phyloP scores from a whole-genome alignment of 495 filamentous ascomycete genomes.

The Lepraria neglecta region DNA sequence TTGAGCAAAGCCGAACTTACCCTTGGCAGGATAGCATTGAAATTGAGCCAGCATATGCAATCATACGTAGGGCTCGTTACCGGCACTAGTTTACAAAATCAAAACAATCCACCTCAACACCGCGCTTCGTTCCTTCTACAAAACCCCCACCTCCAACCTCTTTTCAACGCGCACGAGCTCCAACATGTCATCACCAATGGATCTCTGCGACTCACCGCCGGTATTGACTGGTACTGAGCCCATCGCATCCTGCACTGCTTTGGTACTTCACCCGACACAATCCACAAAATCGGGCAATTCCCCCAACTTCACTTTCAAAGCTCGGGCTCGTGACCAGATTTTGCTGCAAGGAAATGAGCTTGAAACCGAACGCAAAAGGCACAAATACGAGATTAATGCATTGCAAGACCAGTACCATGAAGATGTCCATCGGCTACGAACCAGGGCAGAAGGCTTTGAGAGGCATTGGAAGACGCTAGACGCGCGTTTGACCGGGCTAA shows the following conservation, averaged over 20 bases:
- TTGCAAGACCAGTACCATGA: not conserved
- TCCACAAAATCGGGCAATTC: not conserved
- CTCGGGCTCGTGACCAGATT: not conserved
- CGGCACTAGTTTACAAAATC: not conserved
- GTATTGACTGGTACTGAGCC: no score
- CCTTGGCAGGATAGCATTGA: no score
- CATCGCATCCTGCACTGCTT: no score
- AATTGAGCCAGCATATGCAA: no score
- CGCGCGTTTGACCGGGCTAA: not conserved
- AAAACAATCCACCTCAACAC: not conserved
- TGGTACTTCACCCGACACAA: not conserved
- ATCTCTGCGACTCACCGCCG: no score
- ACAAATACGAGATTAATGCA: not conserved
- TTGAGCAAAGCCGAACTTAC: no score
- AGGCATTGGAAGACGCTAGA: not conserved
- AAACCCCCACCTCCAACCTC: no score
- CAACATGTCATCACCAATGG: no score
- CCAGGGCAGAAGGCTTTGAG: not conserved
- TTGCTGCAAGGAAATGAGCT: not conserved
- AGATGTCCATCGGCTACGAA: not conserved
- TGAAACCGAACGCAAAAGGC: not conserved
- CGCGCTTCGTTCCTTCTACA: no score
- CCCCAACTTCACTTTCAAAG: not conserved
- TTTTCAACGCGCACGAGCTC: no score
- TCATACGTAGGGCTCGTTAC: not conserved